Percentiles rank a stretch among this genome's conserved stretches.
Evolutionary conservation across 2,329 filamentous ascomycete species (phyloP).

Genomic region (Paradendryphiella salina): DNA sequence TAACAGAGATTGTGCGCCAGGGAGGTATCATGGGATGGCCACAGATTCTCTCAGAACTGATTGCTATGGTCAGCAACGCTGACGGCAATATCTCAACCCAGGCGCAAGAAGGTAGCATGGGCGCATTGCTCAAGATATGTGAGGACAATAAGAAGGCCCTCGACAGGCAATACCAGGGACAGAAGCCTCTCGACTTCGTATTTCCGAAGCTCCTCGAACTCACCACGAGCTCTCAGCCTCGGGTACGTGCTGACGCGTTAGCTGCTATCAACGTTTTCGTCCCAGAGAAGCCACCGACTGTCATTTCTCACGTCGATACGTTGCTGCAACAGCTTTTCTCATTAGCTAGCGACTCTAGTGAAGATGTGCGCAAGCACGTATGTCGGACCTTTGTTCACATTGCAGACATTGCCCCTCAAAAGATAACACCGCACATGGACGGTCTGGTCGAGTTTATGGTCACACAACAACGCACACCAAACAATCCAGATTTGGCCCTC

Average conservation of each 20-base stretch:
- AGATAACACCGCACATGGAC: constrained; percentile 83
- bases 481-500: constrained; percentile 86
- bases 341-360: constrained; percentile 73
- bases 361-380: constrained; percentile 87
- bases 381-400: constrained; percentile 92
- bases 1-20: constrained; percentile 84
- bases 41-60: constrained; percentile 79
- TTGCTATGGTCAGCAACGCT: constrained; percentile 75
- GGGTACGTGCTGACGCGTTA: constrained; percentile 78
- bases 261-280: constrained; percentile 91
- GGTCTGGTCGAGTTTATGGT: constrained; percentile 94
- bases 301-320: constrained; percentile 77
- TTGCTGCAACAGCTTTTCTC: constrained; percentile 82
- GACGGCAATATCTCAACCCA: constrained; percentile 67
- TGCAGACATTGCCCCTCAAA: constrained; percentile 86
- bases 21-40: constrained; percentile 91
- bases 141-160: constrained; percentile 90
- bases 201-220: constrained; percentile 90
- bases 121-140: constrained; percentile 90
- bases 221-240: constrained; percentile 73
- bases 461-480: constrained; percentile 76
- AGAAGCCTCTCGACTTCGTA: constrained; percentile 83
- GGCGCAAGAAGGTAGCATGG: constrained; percentile 91
- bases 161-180: constrained; percentile 83
- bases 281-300: constrained; percentile 77